Base-by-base conservation (phyloP, 345 rosid genomes). In the Carallia pectinifolia region DNA sequence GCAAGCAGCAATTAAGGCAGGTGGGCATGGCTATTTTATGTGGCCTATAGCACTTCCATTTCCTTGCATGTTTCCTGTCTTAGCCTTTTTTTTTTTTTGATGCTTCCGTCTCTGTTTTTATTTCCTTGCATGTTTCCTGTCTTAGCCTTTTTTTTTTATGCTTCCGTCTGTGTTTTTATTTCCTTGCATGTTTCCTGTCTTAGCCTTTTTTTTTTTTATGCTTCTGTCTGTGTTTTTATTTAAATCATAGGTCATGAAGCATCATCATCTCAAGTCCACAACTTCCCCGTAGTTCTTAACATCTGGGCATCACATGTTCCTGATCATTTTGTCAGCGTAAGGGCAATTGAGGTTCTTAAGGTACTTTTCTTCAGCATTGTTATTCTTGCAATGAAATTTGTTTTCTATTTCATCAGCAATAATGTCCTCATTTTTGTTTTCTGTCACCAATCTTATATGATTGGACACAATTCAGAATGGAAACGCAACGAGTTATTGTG, bases 291-390 rank as follows among this genome's bases (percentile, higher is more conserved):
- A 69, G 83, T 93, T 73, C 88, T 93, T 75, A 88, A 84, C 79
- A 67, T 82, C 74, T 91, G 97, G 98, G 90, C 76, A 62, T 72
- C 79, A 69, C 90, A 90, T 77, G 76, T 93, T 78, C 87, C 96
- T 31, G 98, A 93, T 86, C 98, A 97, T 70, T 90, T 93, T 80
- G 80, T 93, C 73, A 85, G 92, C 74, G 85, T 90, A 15, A 97
- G 90, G 36, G 81, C 83, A 50, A 76, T 90, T 79, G 98, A 93
- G 66, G 95, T 89, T 70, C 76, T 93, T 74, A 96, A 93, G 98
- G 98, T 90, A 88, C 77, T 55, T 30, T 23, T 62, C 29, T 71
- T 54, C 58, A 38, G 27, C 34, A 33, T 33, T 33, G 34, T 33
- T 33, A 33, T 33, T 2, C 34, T 33, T 33, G 4, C 34, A 4